Base-by-base conservation (phyloP, 2,329 filamentous ascomycete species). In the Pseudopyricularia javanii region DNA sequence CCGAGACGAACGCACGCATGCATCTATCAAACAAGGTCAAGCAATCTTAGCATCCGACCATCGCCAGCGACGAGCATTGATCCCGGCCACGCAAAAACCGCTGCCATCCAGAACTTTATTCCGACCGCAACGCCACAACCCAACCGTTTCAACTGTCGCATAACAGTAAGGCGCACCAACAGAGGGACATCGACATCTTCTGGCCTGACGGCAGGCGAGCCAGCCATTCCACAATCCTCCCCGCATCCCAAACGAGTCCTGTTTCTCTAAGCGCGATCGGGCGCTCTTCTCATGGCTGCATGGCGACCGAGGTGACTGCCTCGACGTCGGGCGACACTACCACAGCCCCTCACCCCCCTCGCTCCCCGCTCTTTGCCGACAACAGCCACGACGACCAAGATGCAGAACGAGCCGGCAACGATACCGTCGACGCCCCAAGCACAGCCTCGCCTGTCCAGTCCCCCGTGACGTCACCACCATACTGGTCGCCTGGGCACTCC, bases 391-490 rank as follows among this genome's bases (percentile, higher is more conserved):
- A 17, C 47, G 9, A 34, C 11, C 20, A 14, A 34, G n/a, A 12
- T 40, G 56, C 53, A 28, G 55, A 54, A 35, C 54, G n/a, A n/a
- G n/a, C 51, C 8, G 50, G 49, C 34, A 53, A 49, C 32, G 26
- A 45, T 9, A 55, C 54, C 47, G 52, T 32, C 12, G 53, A 54
- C 35, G 53, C 49, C 40, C 53, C 55, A 32, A 30, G 24, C 30
- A 40, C 32, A 28, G 34, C 11, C 30, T 34, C 48, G 3, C 54
- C 56, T 22, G 54, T 61, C 7, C 58, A 61, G 7, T 62, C 61
- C 9, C 58, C 68, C 9, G 56, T 68, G 24, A 67, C 61, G 2
- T 66, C 68, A 17, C 73, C 73, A 20, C 72, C 72, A 5, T 75
- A 75, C 60, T 75, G 73, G 73, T 58, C 61, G 48, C 67, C 65